Base-by-base conservation (phyloP, 2,329 filamentous ascomycete genomes). In the Curvularia spicifera region DNA sequence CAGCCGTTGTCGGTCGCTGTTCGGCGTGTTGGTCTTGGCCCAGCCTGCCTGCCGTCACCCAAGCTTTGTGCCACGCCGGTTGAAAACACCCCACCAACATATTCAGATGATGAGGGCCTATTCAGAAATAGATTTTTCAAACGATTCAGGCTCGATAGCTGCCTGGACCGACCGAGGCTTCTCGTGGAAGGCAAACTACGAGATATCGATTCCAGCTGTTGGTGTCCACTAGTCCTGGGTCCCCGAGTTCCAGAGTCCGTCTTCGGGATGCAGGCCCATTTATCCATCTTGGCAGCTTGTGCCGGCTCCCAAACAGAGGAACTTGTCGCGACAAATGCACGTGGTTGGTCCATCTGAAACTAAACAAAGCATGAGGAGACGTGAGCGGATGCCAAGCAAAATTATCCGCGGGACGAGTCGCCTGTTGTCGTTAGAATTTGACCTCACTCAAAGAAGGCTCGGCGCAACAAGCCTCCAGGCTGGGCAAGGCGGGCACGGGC, bases 261-360 rank as follows among this genome's bases (percentile, higher is more conserved):
- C 54, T 29, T 51, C 60, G 62, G 62, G 48, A 31, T 39, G 24
- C 33, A 63, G 55, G 55, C 43, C 60, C 60, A 63, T 63, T 65
- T 61, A 59, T 59, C 62, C 62, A 65, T 53, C 62, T 65, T 65
- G 62, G 62, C 62, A 56, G 37, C 29, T 51, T 31, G 51, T 59
- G 53, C 42, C 60, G 53, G 58, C 45, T 48, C 57, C 29, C 57
- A 26, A 44, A 29, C 15, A 52, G 46, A 52, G 45, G 44, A 48
- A 53, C 49, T 48, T 53, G 57, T 35, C 43, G 55, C 45, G 33
- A 51, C 26, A 39, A n/a, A 12, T 9, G 43, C 26, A 26, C 22
- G 15, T 54, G 44, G 35, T 61, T 61, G 50, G 48, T 9, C 40
- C 12, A 20, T 29, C 20, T 22, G 33, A 39, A 31, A 20, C 37